phyloP scores from a whole-genome alignment of 805 yeast genomes.

The Candida quercuum region DNA sequence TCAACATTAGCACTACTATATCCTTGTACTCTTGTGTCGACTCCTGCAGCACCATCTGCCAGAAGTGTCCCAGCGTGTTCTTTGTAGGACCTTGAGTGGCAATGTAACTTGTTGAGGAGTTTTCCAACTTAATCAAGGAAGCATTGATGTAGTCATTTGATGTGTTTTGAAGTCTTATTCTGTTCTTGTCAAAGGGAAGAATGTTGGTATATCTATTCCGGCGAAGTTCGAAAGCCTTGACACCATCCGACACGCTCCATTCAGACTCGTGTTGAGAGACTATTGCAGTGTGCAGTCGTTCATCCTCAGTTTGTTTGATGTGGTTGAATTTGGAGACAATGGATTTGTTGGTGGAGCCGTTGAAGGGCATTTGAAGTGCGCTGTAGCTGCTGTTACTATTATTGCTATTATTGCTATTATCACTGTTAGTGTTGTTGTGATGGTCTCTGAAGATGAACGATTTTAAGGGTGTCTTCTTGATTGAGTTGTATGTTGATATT shows the following conservation, averaged over 20 bases:
- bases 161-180: conserved; percentile 38
- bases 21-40: conserved; percentile 51
- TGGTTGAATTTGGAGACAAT: conserved; percentile 22
- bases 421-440: too few species aligned
- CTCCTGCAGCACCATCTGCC: conserved; percentile 76
- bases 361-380: too few species aligned
- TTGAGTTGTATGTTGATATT: too few species aligned
- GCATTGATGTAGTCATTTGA: conserved; percentile 21
- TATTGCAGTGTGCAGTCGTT: conserved; percentile 32
- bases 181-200: conserved; percentile 57
- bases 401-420: too few species aligned
- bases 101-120: conserved; percentile 37
- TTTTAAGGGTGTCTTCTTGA: too few species aligned
- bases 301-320: conserved; percentile 32
- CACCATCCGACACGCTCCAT: conserved; percentile 17
- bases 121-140: conserved; percentile 9
- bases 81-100: conserved; percentile 80
- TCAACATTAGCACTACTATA: conserved; percentile 64
- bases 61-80: conserved; percentile 74
- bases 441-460: too few species aligned
- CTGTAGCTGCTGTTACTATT: too few species aligned
- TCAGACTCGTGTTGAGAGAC: conserved; percentile 20
- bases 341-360: too few species aligned
- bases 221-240: conserved; percentile 11
- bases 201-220: conserved; percentile 61